Evolutionary conservation across 2,329 filamentous ascomycete species (phyloP).

Genomic region (Tolypocladium ophioglossoides): DNA sequence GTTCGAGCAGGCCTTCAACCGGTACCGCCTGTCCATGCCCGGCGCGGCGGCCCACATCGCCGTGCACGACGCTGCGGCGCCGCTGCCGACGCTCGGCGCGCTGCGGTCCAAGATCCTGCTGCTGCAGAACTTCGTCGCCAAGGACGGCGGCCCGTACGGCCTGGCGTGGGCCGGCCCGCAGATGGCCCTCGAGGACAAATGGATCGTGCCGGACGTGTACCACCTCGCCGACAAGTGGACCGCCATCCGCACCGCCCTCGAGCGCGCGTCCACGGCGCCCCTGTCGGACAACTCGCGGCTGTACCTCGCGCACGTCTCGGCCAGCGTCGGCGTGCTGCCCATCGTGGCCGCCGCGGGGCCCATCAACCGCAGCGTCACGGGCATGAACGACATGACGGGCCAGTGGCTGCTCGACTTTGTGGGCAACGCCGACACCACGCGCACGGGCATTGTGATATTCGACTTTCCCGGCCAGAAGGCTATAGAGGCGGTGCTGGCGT

Average conservation of each 20-base stretch:
- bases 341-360: constrained; percentile 39
- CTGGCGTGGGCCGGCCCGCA: constrained; percentile 32
- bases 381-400: constrained; percentile 40
- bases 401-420: constrained; percentile 27
- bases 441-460: constrained; percentile 35
- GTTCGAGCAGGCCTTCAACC: constrained; percentile 36
- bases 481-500: constrained; percentile 29
- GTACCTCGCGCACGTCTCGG: constrained; percentile 36
- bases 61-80: constrained; percentile 16
- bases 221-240: constrained; percentile 36
- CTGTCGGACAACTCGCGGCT: constrained; percentile 22
- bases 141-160: constrained; percentile 24
- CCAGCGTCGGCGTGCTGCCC: constrained; percentile 35
- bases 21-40: constrained; percentile 23
- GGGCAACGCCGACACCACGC: constrained; percentile 13
- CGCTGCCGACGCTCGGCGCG: constrained; percentile 32
- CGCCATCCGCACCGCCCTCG: constrained; percentile 29
- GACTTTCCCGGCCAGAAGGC: constrained; percentile 35
- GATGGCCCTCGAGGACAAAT: constrained; percentile 36
- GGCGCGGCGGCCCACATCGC: constrained; percentile 26
- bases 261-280: constrained; percentile 20
- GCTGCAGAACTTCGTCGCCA: constrained; percentile 33
- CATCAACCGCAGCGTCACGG: constrained; percentile 27
- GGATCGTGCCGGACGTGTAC: constrained; percentile 30
- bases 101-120: constrained; percentile 35